Base-by-base conservation (phyloP, 148 eudicot species). In the Nyssa sinensis region DNA sequence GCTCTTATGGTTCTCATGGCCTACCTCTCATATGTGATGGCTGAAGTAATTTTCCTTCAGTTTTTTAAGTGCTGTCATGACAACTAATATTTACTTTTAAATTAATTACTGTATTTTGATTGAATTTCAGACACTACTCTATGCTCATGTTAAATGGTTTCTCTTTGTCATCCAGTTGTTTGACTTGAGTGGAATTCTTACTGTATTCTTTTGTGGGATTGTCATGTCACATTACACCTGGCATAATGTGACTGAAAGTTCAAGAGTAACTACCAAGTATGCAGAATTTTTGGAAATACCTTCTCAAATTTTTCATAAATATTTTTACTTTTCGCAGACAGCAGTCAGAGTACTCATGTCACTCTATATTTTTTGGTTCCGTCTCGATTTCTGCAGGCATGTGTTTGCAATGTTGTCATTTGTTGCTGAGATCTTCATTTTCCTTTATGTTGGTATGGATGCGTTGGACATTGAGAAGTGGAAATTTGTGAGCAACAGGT, bases 151-250 rank as follows among this genome's bases (percentile, higher is more conserved):
- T 63, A 33, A 41, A 6, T 70, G 3, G 67, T 80, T 34, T 58
- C 44, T 58, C 60, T 47, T 55, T 66, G 29, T 44, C 69, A 35
- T 85, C 62, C 87, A 88, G 91, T 78, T 88, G 65, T 82, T 77
- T 77, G 39, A 81, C 74, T 79, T 83, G 67, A 88, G 91, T 73
- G 91, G 88, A 73, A 88, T 88, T 80, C 84, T 88, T 65, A 83
- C 91, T 14, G 88, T 85, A 35, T 87, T 87, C 73, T 81, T 87
- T 73, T 87, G 91, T 72, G 91, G 88, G 76, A 85, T 88, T 66
- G 84, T 83, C 35, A 88, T 85, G 91, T 88, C 91, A 65, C 91
- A 88, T 70, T 88, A 88, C 69, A 81, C 88, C 21, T 88, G 87
- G 88, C 88, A 88, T 78, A 85, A 85, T 47, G 91, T 88, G 68